These are phyloP conservation scores for Saraca asoca DNA, from an alignment of 331 rosid species.

Conservation along the genomic window DNA sequence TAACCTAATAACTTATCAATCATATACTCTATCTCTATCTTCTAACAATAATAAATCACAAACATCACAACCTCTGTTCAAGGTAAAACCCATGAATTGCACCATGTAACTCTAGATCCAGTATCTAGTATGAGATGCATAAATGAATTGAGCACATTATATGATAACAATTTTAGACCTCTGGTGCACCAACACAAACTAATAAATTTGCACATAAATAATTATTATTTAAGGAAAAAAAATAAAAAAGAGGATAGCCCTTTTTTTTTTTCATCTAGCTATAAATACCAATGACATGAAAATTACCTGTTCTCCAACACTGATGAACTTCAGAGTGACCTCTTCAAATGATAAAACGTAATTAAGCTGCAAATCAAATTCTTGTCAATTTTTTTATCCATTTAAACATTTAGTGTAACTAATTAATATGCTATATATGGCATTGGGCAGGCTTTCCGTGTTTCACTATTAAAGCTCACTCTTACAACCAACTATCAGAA, in stretches of 20 bases:
- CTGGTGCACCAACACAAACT: not conserved
- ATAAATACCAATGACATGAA: slow-evolving; percentile 22
- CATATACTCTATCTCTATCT: too few species aligned
- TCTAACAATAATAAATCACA: too few species aligned
- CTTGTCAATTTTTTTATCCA: slow-evolving; percentile 26
- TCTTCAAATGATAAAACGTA: slow-evolving; percentile 88
- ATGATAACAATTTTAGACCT: not conserved
- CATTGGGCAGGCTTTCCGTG: too few species aligned
- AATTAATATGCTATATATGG: too few species aligned
- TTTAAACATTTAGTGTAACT: not conserved
- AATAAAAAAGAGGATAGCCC: not conserved
- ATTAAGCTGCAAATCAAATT: slow-evolving; percentile 71
- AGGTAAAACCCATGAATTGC: slow-evolving; percentile 6
- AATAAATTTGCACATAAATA: slow-evolving; percentile 10
- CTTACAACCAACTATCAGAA: too few species aligned
- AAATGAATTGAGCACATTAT: not conserved
- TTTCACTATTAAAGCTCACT: too few species aligned
- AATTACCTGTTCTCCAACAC: slow-evolving; percentile 84
- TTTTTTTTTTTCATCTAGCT: slow-evolving; percentile 26
- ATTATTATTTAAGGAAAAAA: slow-evolving; percentile 17
- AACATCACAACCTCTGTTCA: not conserved
- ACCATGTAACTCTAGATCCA: not conserved
- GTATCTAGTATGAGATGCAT: not conserved
- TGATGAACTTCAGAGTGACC: slow-evolving; percentile 85
- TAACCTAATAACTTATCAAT: too few species aligned